Percentiles rank a stretch among this genome's conserved stretches.
These are phyloP conservation scores for Neoarthrinium moseri DNA, from an alignment of 2,329 filamentous ascomycete genomes.

Conservation along the genomic window DNA sequence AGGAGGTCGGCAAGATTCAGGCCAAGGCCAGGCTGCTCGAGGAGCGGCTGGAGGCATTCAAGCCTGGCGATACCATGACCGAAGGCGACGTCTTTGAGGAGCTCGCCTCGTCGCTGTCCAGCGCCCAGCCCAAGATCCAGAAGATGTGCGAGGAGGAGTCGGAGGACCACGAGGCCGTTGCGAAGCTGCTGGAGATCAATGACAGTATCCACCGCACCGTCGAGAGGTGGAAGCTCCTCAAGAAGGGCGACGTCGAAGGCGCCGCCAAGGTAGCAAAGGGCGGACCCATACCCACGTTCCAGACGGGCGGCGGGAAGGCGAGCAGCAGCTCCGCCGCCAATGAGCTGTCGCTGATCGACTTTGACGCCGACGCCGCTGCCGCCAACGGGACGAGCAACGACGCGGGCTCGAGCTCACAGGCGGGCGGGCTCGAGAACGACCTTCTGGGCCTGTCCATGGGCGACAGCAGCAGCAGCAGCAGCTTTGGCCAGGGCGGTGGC, in stretches of 20 bases:
- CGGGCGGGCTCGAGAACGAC: slow-evolving; percentile 80
- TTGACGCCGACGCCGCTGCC: slow-evolving; percentile 63
- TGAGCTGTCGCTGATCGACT: slow-evolving; percentile 92
- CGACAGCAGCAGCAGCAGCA: slow-evolving; percentile 53
- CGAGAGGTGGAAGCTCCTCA: slow-evolving; percentile 91
- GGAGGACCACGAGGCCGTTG: slow-evolving; percentile 92
- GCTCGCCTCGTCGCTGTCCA: slow-evolving; percentile 83
- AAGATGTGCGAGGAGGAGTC: slow-evolving; percentile 99
- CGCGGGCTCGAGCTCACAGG: slow-evolving; percentile 43
- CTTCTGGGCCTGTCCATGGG: slow-evolving; percentile 84
- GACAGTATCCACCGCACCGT: slow-evolving; percentile 98
- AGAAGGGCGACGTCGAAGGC: slow-evolving; percentile 86
- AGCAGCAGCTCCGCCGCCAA: slow-evolving; percentile 62
- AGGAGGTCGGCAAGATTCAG: slow-evolving; percentile 92
- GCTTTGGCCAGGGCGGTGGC: slow-evolving; percentile 72
- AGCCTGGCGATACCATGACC: slow-evolving; percentile 74
- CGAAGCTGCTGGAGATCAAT: slow-evolving; percentile 94
- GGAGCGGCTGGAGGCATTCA: slow-evolving; percentile 84
- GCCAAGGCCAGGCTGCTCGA: slow-evolving; percentile 91
- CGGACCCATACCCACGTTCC: slow-evolving; percentile 44
- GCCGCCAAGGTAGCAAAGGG: slow-evolving; percentile 83
- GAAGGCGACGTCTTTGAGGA: slow-evolving; percentile 75
- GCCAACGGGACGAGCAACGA: slow-evolving; percentile 34
- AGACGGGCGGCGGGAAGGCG: slow-evolving; percentile 46
- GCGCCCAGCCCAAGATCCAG: slow-evolving; percentile 96